A percentile compares a stretch with the other conserved stretches of the same genome.
phyloP scores from a whole-genome alignment of 2,329 filamentous ascomycete genomes.

The Colletotrichum tamarilloi region DNA sequence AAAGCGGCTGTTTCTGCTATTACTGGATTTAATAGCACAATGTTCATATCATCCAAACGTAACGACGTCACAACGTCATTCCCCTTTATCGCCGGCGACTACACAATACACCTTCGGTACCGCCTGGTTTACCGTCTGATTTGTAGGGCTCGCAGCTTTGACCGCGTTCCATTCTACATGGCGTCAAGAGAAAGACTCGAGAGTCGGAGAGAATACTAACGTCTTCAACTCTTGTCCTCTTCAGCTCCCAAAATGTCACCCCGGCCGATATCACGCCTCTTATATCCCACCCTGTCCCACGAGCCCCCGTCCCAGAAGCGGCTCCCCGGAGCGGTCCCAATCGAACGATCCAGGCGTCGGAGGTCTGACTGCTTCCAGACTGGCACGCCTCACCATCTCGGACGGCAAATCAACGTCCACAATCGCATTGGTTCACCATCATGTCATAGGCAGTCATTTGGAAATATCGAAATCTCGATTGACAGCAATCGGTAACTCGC shows the following conservation, averaged over 20 bases:
- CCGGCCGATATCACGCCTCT: slow-evolving; percentile 3
- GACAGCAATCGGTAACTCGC: neutral
- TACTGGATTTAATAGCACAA: neutral
- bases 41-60: neutral
- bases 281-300: neutral
- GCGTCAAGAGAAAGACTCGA: no score
- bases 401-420: slow-evolving; percentile 2
- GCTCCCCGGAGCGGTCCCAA: neutral
- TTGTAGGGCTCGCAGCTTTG: neutral
- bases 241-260: neutral
- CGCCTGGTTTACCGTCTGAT: neutral
- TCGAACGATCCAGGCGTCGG: slow-evolving; percentile 26
- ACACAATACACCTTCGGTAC: neutral
- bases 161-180: neutral
- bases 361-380: slow-evolving; percentile 16
- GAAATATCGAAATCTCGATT: slow-evolving; percentile 2
- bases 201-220: neutral
- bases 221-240: neutral
- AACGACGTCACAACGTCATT: neutral
- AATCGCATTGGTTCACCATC: slow-evolving; percentile 1
- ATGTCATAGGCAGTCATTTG: neutral
- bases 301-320: slow-evolving; percentile 4
- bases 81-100: neutral
- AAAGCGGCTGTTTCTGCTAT: no score
- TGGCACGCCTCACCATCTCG: slow-evolving; percentile 2